Conservation (phyloP, 1,284 basidiomycete species). For the Neolentinus lepideus region DNA sequence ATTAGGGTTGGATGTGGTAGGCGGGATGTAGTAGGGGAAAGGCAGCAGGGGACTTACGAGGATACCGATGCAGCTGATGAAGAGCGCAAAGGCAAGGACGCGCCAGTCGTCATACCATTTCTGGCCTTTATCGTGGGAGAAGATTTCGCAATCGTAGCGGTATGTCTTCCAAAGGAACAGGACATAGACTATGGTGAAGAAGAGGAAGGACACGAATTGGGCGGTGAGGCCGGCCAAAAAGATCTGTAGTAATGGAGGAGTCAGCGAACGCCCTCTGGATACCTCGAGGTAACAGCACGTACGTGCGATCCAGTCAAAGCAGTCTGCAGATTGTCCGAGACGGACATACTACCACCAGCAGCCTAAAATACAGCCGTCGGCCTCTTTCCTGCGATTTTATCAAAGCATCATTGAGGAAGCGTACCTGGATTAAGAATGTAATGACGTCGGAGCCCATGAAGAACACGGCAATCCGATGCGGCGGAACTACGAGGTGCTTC, state of each 20-base stretch:
- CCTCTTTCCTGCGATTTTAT: neutral
- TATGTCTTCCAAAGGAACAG: slow-evolving; percentile 51
- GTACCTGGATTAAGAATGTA: slow-evolving; percentile 64
- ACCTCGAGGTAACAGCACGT: too few relatives aligned
- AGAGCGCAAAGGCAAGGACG: slow-evolving; percentile 42
- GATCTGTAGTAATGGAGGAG: slow-evolving; percentile 37
- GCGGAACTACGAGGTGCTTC: slow-evolving; percentile 45
- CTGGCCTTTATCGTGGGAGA: slow-evolving; percentile 30
- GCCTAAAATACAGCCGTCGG: slow-evolving; percentile 16
- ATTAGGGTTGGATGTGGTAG: neutral
- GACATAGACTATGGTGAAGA: slow-evolving; percentile 52
- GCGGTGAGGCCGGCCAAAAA: slow-evolving; percentile 58
- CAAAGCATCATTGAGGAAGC: neutral
- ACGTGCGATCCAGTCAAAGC: slow-evolving; percentile 9
- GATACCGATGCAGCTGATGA: slow-evolving; percentile 60
- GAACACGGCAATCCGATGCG: slow-evolving; percentile 41
- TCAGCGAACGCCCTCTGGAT: too few relatives aligned
- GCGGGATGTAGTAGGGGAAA: neutral
- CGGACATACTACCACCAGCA: slow-evolving; percentile 28
- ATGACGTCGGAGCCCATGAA: slow-evolving; percentile 56
- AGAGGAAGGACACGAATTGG: slow-evolving; percentile 56
- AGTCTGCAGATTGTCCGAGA: slow-evolving; percentile 14
- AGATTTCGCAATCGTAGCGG: slow-evolving; percentile 36
- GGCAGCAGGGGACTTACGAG: slow-evolving; percentile 31
- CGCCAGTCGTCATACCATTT: slow-evolving; percentile 59